A percentile compares a stretch with the other conserved stretches of the same genome.
These are phyloP conservation scores for Discostella stelligeroides DNA, from an alignment of 108 stramenopile species.

Conservation along the genomic window DNA sequence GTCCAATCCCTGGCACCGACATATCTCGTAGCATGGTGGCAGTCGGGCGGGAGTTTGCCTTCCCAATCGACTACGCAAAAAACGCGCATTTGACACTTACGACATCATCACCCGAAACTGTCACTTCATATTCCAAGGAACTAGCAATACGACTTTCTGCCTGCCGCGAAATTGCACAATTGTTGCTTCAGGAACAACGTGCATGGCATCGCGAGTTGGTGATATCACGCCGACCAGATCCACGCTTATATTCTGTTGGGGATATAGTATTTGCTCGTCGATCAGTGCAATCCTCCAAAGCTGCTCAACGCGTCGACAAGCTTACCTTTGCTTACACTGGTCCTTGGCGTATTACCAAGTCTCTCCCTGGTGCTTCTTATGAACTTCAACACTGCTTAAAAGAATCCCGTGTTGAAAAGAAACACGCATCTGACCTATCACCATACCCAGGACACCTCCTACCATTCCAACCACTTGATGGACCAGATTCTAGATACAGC, in stretches of 20 bases:
- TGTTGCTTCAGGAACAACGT: background rate
- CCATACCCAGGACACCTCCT: background rate
- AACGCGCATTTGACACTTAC: background rate
- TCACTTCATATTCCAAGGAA: background rate
- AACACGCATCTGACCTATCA: constrained; percentile 3
- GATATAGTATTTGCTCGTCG: too few species aligned
- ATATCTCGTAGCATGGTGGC: too few species aligned
- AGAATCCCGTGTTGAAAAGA: background rate
- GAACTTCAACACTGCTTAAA: background rate
- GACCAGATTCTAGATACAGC: background rate
- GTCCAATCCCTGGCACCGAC: constrained; percentile 29
- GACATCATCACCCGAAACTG: background rate
- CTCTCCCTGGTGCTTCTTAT: constrained; percentile 3
- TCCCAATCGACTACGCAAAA: constrained; percentile 7
- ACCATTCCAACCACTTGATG: constrained; percentile 2
- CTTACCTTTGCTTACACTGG: too few species aligned
- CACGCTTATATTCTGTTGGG: too few species aligned
- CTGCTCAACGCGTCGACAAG: too few species aligned
- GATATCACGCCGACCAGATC: too few species aligned
- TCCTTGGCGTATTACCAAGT: too few species aligned
- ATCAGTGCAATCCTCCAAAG: too few species aligned
- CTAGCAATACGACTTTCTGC: background rate
- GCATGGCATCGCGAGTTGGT: too few species aligned
- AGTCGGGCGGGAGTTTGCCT: too few species aligned
- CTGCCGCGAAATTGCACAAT: background rate